Evolutionary conservation across 2,329 filamentous ascomycete species (phyloP).

Genomic region (Trichoderma sp.): DNA sequence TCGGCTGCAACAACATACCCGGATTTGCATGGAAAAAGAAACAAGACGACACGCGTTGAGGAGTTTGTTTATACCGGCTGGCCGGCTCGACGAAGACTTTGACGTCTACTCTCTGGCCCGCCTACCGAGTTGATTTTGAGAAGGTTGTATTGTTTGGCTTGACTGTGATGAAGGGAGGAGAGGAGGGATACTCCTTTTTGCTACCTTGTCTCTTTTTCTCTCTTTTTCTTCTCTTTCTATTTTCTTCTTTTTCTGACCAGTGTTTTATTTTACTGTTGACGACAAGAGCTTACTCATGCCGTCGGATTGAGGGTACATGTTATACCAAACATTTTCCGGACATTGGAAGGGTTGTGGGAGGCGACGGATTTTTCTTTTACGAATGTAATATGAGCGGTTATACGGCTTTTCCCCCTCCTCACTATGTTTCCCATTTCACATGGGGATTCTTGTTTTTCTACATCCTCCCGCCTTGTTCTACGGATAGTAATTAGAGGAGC

Average conservation of each 20-base stretch:
- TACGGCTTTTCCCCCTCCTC: background rate
- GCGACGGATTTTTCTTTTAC: background rate
- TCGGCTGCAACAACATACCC: constrained; percentile 31
- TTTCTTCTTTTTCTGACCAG: background rate
- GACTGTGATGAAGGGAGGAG: background rate
- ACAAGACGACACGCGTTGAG: constrained; percentile 23
- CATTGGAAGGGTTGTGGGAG: background rate
- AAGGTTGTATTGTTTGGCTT: constrained; percentile 8
- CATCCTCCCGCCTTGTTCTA: background rate
- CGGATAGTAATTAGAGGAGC: constrained; percentile 11
- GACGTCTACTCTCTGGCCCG: background rate
- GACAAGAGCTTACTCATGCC: background rate
- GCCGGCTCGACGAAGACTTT: constrained; percentile 18
- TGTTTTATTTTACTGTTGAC: constrained; percentile 7
- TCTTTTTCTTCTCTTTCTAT: background rate
- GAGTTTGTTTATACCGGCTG: constrained; percentile 23
- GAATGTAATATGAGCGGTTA: constrained; percentile 19
- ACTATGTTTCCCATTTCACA: background rate
- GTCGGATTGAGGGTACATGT: constrained; percentile 1
- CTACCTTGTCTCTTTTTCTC: background rate
- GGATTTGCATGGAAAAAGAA: constrained; percentile 27
- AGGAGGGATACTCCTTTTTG: background rate
- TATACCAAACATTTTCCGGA: constrained; percentile 7
- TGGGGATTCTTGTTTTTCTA: background rate
- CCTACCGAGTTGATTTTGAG: constrained; percentile 13